Evolutionary conservation across 2,329 filamentous ascomycete genomes (phyloP), one percentile per base, ranked within the genome.

Genomic region (Aspergillus proliferans): DNA sequence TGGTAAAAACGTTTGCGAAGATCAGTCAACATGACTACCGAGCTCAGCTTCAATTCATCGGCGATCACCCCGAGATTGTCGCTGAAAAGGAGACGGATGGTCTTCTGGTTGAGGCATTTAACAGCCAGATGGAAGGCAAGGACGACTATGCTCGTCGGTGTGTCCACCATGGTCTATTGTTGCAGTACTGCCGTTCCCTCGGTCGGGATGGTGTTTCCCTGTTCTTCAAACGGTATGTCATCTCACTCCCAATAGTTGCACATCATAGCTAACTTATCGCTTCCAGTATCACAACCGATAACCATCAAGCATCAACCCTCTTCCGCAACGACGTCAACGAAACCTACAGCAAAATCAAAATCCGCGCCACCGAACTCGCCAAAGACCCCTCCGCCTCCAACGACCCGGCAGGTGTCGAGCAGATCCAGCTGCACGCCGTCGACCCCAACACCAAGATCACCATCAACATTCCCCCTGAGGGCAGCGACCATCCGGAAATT

Each of bases 371-470:
- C 6, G 88, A 94, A 68, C 85, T 95, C 55, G 76, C 75, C 38
- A 81, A 80, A 54, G 77, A 86, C 58, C 71, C 76, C 50, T 72
- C 77, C 41, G 76, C 73, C 5, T 76, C 75, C 18, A 68, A 70
- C 41, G 74, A 75, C 6, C 71, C 71, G 2, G 81, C 78, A 21
- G 88, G 86, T 18, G 86, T 95, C 8, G 93, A 98, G 74, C 92
- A 96, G 70, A 98, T 98, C 58, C 94, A 98, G 71, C 79, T 98
- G 43, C 93, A 98, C 66, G 92, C 93, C 12, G 91, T 98, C 9
- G 90, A 96, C 68, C 92, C 92, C 0, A 87, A 86, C 43, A 96
- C 92, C 3, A 85, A 87, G 52, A 96, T 98, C 67, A 87, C 88
- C 65, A 96, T 97, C 69, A 81, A 74, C 47, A 85, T 95, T 36